Base-by-base conservation (phyloP, 2,329 filamentous ascomycete genomes). In the Aspergillus niger region DNA sequence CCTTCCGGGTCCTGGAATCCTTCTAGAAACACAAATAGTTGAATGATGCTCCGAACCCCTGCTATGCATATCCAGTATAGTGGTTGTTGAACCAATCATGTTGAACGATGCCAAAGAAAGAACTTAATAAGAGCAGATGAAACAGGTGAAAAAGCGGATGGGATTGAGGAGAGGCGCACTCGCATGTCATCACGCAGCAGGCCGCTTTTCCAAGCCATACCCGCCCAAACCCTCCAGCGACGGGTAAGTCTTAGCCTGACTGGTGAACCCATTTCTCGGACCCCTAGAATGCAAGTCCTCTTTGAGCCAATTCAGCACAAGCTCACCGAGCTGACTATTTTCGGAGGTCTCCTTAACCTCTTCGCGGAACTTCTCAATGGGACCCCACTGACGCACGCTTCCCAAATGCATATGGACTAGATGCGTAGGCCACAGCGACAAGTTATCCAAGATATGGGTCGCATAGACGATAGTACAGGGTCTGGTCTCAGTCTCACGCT, bases 391-490 rank as follows among this genome's bases (percentile, higher is more conserved):
- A 81, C 91, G 93, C 64, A 97, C 89, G 63, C 84, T 86, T 28
- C 95, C 95, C 50, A 97, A 76, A 73, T 92, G 89, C 94, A 99
- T 97, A 75, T 98, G 94, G 53, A 96, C 93, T 39, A 99, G 82
- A 78, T 99, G 93, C 1, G 91, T 96, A 6, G 95, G 95, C 95
- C 95, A 99, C 20, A 89, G 88, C 0, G 92, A 92, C 54, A 99
- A 81, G 75, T 98, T 97, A 74, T 99, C 95, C 67, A 99, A 80
- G 65, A 99, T 97, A 77, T 99, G 95, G 13, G 95, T 99, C 7
- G 95, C 95, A 75, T 99, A 99, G 30, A 99, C 92, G 69, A 99
- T 91, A 4, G 95, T 97, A 74, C 93, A 97, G 41, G 87, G 83
- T 56, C 94, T 83, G 7, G 74, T 81, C 78, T 94, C 90, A 0